Conservation (phyloP, 129 eudicot genomes). For the Lactuca sativa region DNA sequence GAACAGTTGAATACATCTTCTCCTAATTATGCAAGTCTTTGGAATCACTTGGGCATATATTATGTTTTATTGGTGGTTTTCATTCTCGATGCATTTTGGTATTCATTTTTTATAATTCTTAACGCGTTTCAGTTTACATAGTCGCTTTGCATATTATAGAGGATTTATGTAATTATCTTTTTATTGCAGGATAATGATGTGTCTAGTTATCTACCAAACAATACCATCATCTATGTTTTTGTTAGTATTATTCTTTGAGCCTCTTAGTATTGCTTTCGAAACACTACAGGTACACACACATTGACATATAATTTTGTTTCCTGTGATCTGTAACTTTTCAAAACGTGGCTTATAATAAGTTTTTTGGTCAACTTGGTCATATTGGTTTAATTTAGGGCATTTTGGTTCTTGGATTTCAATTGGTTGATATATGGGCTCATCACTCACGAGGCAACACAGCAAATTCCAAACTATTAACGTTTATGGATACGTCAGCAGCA, state of each 20-base stretch:
- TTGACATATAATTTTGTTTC: too few species aligned
- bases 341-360: not conserved
- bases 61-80: constrained; percentile 73
- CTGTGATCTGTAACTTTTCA: not conserved
- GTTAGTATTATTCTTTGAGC: constrained; percentile 86
- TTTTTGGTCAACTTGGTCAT: not conserved
- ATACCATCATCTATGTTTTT: constrained; percentile 56
- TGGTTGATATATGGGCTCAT: constrained; percentile 77
- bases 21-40: constrained; percentile 62
- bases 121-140: not conserved
- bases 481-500: constrained; percentile 69
- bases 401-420: constrained; percentile 85
- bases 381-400: constrained; percentile 50
- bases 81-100: constrained; percentile 73
- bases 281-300: constrained; percentile 59
- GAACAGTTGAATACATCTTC: constrained; percentile 97
- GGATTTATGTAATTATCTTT: constrained; percentile 6
- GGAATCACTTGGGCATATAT: constrained; percentile 92
- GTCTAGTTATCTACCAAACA: constrained; percentile 46
- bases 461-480: constrained; percentile 52
- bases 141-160: too few species aligned
- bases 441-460: constrained; percentile 57
- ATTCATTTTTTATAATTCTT: constrained; percentile 18
- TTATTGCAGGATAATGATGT: constrained; percentile 61
- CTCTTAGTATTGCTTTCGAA: constrained; percentile 87